Conservation (phyloP, 352 stramenopile genomes). For the Phytophthora uliginosa region DNA sequence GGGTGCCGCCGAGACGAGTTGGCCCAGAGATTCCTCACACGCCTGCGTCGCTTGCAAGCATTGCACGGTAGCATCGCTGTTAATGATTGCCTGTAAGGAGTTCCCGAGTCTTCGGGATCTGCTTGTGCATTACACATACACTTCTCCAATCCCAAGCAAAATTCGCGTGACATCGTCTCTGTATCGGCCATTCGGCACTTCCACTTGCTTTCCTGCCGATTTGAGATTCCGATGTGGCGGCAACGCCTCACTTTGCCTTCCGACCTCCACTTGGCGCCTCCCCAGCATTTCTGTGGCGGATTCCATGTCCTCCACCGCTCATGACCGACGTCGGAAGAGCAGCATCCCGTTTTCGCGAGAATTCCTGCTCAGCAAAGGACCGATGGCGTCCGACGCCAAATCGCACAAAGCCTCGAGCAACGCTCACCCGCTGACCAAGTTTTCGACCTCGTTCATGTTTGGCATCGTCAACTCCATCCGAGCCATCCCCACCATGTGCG, state of each 20-base stretch:
- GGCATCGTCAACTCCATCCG: conserved; percentile 95
- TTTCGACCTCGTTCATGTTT: conserved; percentile 81
- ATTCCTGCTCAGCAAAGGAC: conserved; percentile 29
- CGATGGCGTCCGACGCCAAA: conserved; percentile 15
- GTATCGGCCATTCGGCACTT: conserved; percentile 12
- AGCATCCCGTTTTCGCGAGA: conserved; percentile 19
- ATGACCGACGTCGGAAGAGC: conserved; percentile 29
- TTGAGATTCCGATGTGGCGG: conserved; percentile 8
- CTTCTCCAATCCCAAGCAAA: conserved; percentile 23
- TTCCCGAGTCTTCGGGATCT: background rate
- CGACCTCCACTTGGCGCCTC: conserved; percentile 1
- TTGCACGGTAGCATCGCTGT: background rate
- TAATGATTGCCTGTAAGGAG: background rate
- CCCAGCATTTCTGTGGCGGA: background rate
- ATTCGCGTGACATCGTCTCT: conserved; percentile 27
- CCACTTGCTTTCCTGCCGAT: conserved; percentile 28
- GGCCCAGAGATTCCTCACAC: no score
- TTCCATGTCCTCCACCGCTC: conserved; percentile 29
- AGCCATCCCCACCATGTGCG: conserved; percentile 94
- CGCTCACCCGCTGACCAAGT: conserved; percentile 34
- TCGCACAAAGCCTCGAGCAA: conserved; percentile 6
- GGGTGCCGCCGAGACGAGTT: background rate
- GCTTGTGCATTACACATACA: conserved; percentile 1
- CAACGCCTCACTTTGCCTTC: conserved; percentile 29
- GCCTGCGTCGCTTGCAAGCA: background rate